These are phyloP conservation scores for Lasiosphaeris hirsuta DNA, from an alignment of 495 filamentous ascomycete genomes.

Conservation along the genomic window DNA sequence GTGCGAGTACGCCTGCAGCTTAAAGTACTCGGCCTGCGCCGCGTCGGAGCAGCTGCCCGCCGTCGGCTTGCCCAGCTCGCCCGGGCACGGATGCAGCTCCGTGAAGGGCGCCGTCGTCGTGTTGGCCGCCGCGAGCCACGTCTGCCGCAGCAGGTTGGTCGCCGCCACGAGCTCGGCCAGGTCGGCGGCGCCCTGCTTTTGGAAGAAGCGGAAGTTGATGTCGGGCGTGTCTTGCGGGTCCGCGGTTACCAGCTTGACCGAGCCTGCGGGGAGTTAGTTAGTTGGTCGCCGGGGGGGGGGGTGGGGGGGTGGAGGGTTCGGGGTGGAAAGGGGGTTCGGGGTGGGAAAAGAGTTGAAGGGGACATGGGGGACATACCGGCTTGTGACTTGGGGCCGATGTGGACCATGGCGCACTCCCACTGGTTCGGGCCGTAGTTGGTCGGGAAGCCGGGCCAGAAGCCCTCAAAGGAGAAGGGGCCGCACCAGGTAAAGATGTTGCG, in stretches of 20 bases:
- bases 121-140: slow-evolving; percentile 13
- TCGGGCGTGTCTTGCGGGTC: slow-evolving; percentile 50
- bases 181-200: slow-evolving; percentile 33
- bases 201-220: slow-evolving; percentile 53
- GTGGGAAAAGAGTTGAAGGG: background rate
- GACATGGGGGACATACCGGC: slow-evolving; percentile 4
- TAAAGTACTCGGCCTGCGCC: slow-evolving; percentile 12
- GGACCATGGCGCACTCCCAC: slow-evolving; percentile 36
- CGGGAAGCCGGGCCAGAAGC: slow-evolving; percentile 38
- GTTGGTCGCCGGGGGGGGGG: too few species aligned
- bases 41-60: slow-evolving; percentile 30
- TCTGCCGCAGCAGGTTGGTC: slow-evolving; percentile 37
- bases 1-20: slow-evolving; percentile 10
- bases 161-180: slow-evolving; percentile 46
- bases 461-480: slow-evolving; percentile 31
- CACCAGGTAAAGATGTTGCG: slow-evolving; percentile 26
- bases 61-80: slow-evolving; percentile 17
- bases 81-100: slow-evolving; percentile 34
- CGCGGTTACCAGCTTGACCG: slow-evolving; percentile 43
- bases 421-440: slow-evolving; percentile 32
- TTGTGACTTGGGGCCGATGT: slow-evolving; percentile 45
- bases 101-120: slow-evolving; percentile 23
- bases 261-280: slow-evolving; percentile 27
- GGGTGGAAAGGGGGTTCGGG: background rate
- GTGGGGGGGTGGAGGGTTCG: too few species aligned